Conservation (phyloP, 148 eudicot species). For the Persicaria tinctoria region DNA sequence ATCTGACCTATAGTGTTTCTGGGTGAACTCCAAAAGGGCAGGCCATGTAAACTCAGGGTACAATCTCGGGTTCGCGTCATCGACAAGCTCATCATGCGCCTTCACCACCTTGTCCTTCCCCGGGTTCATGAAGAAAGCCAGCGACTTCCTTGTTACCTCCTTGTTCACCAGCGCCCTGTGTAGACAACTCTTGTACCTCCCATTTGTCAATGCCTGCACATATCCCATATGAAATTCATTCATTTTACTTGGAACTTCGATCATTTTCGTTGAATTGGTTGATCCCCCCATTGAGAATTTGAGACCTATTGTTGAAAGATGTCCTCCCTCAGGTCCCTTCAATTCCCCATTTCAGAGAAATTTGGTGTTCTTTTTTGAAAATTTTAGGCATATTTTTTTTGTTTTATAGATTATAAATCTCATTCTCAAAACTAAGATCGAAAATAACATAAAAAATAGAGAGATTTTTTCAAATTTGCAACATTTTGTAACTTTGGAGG, state of each 20-base stretch:
- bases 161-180: conserved; percentile 72
- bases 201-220: conserved; percentile 54
- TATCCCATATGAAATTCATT: neutral
- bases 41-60: conserved; percentile 73
- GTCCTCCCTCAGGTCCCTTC: no score
- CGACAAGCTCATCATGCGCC: conserved; percentile 46
- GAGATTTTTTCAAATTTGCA: neutral
- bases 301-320: neutral
- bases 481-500: no score
- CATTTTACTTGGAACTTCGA: neutral
- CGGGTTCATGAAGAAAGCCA: conserved; percentile 60
- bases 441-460: neutral
- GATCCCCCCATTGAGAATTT: neutral
- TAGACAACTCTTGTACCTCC: conserved; percentile 65
- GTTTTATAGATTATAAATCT: neutral
- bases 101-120: conserved; percentile 48
- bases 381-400: no score
- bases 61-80: conserved; percentile 29
- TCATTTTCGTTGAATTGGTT: neutral
- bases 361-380: no score
- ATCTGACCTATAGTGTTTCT: conserved; percentile 61
- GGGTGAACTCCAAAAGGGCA: conserved; percentile 48
- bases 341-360: no score
- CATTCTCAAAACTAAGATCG: neutral
- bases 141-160: conserved; percentile 47